Conservation (phyloP, 176 grass and related monocot genomes). For the Rhynchospora breviuscula region DNA sequence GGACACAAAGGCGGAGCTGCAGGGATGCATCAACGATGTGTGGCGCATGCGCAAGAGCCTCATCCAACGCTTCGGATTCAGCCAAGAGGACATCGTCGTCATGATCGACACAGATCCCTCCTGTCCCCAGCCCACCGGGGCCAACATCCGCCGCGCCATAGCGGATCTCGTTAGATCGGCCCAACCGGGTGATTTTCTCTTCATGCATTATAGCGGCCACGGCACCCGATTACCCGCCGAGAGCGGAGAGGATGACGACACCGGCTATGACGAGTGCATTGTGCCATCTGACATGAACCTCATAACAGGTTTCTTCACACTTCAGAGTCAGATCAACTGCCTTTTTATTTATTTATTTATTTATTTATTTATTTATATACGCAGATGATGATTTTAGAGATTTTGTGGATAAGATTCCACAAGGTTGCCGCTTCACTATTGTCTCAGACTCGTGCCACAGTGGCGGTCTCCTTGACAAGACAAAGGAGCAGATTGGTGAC, state of each 20-base stretch:
- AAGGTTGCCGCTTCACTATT: slow-evolving; percentile 76
- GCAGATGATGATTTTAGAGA: slow-evolving; percentile 87
- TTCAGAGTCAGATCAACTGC: no score
- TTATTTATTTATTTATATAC: not conserved
- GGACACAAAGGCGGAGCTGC: slow-evolving; percentile 87
- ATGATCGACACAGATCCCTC: slow-evolving; percentile 63
- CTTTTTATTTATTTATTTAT: no score
- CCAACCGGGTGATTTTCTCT: slow-evolving; percentile 55
- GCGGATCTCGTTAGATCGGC: slow-evolving; percentile 44
- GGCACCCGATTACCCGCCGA: slow-evolving; percentile 85
- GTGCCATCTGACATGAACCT: slow-evolving; percentile 98
- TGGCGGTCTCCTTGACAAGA: slow-evolving; percentile 71
- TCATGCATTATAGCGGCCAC: slow-evolving; percentile 97
- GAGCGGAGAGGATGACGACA: slow-evolving; percentile 81
- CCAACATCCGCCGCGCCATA: slow-evolving; percentile 64
- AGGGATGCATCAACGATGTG: slow-evolving; percentile 94
- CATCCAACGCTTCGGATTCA: slow-evolving; percentile 70
- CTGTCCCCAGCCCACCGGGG: slow-evolving; percentile 64
- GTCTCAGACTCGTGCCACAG: slow-evolving; percentile 96
- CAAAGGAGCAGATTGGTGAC: slow-evolving; percentile 95
- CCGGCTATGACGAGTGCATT: slow-evolving; percentile 97
- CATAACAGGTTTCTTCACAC: slow-evolving; percentile 64
- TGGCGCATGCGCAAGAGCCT: slow-evolving; percentile 71
- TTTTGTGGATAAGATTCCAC: slow-evolving; percentile 65
- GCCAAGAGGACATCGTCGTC: slow-evolving; percentile 53